Evolutionary conservation across 192 early-diverging fungal species (phyloP).

Genomic region (Gamsiella multidivaricata): DNA sequence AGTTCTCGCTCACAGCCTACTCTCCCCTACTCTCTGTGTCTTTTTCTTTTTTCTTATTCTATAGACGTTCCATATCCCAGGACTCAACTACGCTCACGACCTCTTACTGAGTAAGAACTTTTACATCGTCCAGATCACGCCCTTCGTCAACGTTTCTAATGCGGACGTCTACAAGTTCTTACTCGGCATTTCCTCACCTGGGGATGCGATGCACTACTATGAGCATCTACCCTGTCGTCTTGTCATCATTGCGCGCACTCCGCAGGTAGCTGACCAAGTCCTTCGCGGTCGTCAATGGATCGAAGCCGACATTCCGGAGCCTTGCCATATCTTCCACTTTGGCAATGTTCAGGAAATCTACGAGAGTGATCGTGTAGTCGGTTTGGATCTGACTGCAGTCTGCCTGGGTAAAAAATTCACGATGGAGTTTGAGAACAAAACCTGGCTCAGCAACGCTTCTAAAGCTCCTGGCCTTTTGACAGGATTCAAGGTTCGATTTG

Average conservation of each 20-base stretch:
- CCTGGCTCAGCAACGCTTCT: conserved; percentile 50
- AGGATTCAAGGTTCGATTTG: conserved; percentile 34
- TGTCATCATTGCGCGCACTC: conserved; percentile 50
- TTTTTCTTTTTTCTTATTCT: no score
- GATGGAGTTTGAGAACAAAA: conserved; percentile 54
- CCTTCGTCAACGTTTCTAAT: conserved; percentile 43
- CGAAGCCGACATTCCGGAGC: conserved; percentile 49
- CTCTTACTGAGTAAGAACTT: conserved; percentile 48
- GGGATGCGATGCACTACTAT: conserved; percentile 50
- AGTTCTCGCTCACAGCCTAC: no score
- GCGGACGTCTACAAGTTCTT: conserved; percentile 44
- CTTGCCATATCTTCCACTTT: conserved; percentile 53
- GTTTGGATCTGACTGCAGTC: conserved; percentile 46
- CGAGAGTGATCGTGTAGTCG: conserved; percentile 22
- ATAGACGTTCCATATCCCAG: conserved; percentile 47
- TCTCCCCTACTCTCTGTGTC: no score
- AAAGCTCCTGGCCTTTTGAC: conserved; percentile 43
- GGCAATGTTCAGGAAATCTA: conserved; percentile 42
- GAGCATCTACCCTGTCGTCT: conserved; percentile 48
- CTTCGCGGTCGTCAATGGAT: conserved; percentile 47
- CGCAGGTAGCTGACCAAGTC: conserved; percentile 22
- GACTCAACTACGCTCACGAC: conserved; percentile 49
- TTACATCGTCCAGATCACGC: conserved; percentile 52
- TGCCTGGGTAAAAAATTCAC: conserved; percentile 49
- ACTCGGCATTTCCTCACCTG: conserved; percentile 42